Evolutionary conservation across 345 rosid genomes (phyloP).

Genomic region (Populus tremula): DNA sequence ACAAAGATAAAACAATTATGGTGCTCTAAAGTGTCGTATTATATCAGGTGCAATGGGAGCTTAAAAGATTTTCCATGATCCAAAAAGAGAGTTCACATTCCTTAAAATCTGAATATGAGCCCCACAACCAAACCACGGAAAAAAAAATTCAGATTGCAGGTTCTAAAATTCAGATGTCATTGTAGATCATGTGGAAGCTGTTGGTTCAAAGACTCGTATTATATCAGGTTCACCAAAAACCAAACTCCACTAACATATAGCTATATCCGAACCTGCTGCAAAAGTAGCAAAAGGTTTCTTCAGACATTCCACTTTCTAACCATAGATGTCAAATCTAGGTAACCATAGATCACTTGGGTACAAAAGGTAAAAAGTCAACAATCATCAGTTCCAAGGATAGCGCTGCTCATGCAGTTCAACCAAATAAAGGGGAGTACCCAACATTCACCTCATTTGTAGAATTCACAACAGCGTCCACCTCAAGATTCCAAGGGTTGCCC

Average conservation of each 20-base stretch:
- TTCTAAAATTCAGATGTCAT: background rate
- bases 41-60: background rate
- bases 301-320: background rate
- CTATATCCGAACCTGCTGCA: background rate
- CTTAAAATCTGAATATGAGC: background rate
- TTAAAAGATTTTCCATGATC: background rate
- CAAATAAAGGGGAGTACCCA: background rate
- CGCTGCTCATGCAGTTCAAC: background rate
- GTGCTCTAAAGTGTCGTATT: background rate
- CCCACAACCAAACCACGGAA: background rate
- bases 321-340: background rate
- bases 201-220: background rate
- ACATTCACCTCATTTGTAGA: constrained; percentile 87
- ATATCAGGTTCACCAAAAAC: background rate
- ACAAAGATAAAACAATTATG: background rate
- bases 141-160: background rate
- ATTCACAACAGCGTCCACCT: constrained; percentile 97
- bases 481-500: constrained; percentile 96
- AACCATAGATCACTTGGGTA: background rate
- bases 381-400: background rate
- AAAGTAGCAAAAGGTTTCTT: background rate
- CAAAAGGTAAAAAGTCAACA: background rate
- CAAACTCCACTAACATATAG: background rate
- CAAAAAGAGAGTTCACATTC: background rate
- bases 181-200: background rate